Conservation (phyloP, 169 alveolate genomes). For the Plasmodium knowlesi region DNA sequence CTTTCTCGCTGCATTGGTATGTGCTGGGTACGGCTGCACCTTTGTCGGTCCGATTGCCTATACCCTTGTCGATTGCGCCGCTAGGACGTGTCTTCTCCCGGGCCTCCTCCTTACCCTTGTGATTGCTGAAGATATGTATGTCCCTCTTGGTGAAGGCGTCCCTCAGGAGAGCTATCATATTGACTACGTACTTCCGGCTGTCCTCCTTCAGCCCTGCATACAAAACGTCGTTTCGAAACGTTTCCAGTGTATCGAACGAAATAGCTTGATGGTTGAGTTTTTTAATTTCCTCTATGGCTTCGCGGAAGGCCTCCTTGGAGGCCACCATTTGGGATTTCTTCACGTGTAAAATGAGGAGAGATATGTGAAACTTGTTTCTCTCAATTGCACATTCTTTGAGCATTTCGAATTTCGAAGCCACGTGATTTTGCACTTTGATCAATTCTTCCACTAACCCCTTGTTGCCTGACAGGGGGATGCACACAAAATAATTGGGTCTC, state of each 20-base stretch:
- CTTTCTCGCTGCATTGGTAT: neutral
- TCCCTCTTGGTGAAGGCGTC: constrained; percentile 30
- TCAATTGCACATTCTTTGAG: constrained; percentile 60
- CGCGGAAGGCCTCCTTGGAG: constrained; percentile 59
- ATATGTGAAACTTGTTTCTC: constrained; percentile 59
- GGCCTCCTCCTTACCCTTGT: neutral
- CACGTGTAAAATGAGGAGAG: constrained; percentile 51
- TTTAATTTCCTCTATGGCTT: constrained; percentile 35
- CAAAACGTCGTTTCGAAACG: constrained; percentile 71
- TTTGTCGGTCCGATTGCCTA: neutral
- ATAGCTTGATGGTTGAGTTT: constrained; percentile 17
- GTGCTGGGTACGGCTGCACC: neutral
- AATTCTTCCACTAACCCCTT: constrained; percentile 23
- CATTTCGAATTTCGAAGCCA: constrained; percentile 16
- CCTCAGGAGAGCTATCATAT: neutral
- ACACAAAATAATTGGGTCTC: constrained; percentile 48
- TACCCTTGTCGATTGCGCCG: neutral
- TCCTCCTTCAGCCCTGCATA: constrained; percentile 34
- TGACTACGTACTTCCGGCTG: constrained; percentile 11
- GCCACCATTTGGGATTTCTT: constrained; percentile 23
- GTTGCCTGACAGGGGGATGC: constrained; percentile 31
- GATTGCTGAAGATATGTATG: constrained; percentile 33
- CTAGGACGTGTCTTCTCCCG: neutral
- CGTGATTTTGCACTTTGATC: constrained; percentile 52
- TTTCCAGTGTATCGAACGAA: constrained; percentile 19